Evolutionary conservation across 257 asterid species (phyloP).

Genomic region (Solanum clarkiae): DNA sequence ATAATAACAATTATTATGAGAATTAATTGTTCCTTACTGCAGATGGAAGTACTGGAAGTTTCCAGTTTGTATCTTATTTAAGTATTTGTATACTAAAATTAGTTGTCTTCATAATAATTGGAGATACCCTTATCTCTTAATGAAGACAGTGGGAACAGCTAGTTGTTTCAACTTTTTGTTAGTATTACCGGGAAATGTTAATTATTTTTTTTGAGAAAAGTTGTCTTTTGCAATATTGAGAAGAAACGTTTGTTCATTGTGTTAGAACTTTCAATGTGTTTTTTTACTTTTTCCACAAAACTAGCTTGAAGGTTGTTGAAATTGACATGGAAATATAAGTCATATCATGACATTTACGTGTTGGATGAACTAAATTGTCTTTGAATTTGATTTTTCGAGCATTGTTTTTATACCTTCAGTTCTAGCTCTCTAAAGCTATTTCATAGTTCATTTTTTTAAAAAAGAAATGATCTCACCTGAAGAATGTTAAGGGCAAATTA

Average conservation of each 20-base stretch:
- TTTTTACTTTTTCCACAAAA: neutral
- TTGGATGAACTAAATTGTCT: neutral
- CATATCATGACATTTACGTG: neutral
- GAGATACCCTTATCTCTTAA: neutral
- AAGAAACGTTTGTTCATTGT: neutral
- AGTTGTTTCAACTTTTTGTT: neutral
- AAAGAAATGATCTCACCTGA: neutral
- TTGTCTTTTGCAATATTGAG: neutral
- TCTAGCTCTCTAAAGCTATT: neutral
- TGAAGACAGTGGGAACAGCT: neutral
- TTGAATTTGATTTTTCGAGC: neutral
- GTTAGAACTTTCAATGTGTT: neutral
- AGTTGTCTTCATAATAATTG: neutral
- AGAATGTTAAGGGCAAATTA: neutral
- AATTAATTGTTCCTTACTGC: neutral
- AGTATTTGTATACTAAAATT: neutral
- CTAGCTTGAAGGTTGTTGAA: neutral
- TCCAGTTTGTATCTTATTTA: neutral
- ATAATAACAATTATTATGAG: neutral
- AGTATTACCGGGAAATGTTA: neutral
- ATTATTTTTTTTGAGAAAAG: neutral
- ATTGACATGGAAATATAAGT: neutral
- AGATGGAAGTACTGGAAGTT: neutral
- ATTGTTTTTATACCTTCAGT: neutral
- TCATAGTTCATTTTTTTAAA: neutral